Base-by-base conservation (phyloP, 495 filamentous ascomycete genomes). In the Penicillium psychrofluorescens region DNA sequence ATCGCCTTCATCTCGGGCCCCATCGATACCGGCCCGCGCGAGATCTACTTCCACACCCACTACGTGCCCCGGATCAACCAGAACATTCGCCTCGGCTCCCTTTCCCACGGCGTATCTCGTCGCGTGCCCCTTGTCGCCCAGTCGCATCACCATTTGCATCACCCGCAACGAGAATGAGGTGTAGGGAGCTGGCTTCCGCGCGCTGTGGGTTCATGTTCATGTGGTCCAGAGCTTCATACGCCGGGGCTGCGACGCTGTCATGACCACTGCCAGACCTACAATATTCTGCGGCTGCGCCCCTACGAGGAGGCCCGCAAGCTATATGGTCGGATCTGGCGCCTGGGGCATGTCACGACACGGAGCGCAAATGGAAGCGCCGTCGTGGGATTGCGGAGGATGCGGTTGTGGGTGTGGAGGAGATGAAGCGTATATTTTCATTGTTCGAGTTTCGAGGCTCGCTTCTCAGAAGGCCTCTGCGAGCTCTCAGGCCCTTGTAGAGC, bases 1-100 rank as follows among this genome's bases (percentile, higher is more conserved):
- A 34, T 8, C 13, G 57, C 60, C 8, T 63, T 61, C 48, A 61
- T 63, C 30, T 61, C 57, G 4, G 61, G 61, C n/a, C 61, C 61
- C 4, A 48, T 59, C 16, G 44, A 54, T 40, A 58, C 47, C 9
- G 53, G 57, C 6, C 39, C 49, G 11, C n/a, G 48, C 9, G 44
- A 43, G 13, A 10, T 29, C 15, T 63, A 55, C 41, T 61, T 63
- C 39, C 38, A 43, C 6, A 53, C 41, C 2, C 45, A 61, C 44
- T 62, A 61, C 36, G 35, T 47, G 3, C 41, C 46, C 11, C 38
- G 8, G 7, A 53, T 64, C 31, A 41, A 57, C 13, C 30, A 49
- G 5, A 54, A 54, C 8, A 45, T 62, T 35, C 7, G 38, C 6
- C 36, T 36, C 9, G 51, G 48, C 0, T 56, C 58, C 0, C 47